Conservation (phyloP, 768 basidiomycete genomes). For the Pholiota molesta region DNA sequence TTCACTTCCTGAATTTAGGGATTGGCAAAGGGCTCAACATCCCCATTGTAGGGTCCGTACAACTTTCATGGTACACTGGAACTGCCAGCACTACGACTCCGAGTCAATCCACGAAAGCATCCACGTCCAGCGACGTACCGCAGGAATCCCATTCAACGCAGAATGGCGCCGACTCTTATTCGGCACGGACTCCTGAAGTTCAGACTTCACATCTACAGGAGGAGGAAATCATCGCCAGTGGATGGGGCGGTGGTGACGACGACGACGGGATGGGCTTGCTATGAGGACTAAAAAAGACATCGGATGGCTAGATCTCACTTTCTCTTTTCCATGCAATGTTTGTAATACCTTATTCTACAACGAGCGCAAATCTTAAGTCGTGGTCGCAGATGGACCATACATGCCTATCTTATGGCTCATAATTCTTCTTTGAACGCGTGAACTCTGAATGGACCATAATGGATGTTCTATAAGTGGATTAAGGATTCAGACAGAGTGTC, state of each 20-base stretch:
- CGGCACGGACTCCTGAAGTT: slow-evolving; percentile 34
- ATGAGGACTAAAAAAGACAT: slow-evolving; percentile 23
- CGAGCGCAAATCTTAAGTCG: slow-evolving; percentile 6
- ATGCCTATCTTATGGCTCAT: neutral
- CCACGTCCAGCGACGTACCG: slow-evolving; percentile 16
- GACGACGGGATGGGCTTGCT: slow-evolving; percentile 80
- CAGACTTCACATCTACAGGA: slow-evolving; percentile 38
- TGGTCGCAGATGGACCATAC: slow-evolving; percentile 5
- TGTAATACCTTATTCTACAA: slow-evolving; percentile 16
- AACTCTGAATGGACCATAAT: no score
- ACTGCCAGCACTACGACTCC: slow-evolving; percentile 26
- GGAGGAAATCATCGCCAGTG: slow-evolving; percentile 65
- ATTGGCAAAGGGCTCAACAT: slow-evolving; percentile 70
- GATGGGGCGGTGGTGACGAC: slow-evolving; percentile 74
- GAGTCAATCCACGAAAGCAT: slow-evolving; percentile 22
- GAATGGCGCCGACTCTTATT: slow-evolving; percentile 25
- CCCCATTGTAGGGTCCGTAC: slow-evolving; percentile 64
- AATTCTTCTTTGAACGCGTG: neutral
- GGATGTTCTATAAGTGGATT: neutral
- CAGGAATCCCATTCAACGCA: slow-evolving; percentile 12
- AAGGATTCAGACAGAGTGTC: neutral
- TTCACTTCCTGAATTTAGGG: slow-evolving; percentile 47
- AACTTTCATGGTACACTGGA: slow-evolving; percentile 66
- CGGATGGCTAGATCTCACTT: slow-evolving; percentile 6
- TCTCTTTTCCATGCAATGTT: slow-evolving; percentile 16